Percentiles rank a stretch among this genome's conserved stretches.
phyloP scores from a whole-genome alignment of 768 basidiomycete species.

The Amanita exitialis region DNA sequence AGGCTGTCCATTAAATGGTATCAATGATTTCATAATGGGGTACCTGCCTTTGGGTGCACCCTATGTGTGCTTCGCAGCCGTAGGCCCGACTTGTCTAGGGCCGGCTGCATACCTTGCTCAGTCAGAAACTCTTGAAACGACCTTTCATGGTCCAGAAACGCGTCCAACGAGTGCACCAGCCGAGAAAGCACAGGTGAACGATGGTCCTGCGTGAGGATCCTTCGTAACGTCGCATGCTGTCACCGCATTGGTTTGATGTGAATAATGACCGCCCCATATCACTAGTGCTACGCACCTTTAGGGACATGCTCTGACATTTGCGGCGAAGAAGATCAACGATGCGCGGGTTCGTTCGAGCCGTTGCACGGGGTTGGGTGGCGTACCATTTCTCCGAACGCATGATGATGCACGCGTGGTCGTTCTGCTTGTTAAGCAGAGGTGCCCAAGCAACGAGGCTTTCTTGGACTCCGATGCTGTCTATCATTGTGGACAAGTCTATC shows the following conservation, averaged over 20 bases:
- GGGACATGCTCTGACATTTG: constrained; percentile 15
- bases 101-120: constrained; percentile 14
- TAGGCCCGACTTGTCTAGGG: constrained; percentile 17
- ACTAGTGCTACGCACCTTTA: neutral
- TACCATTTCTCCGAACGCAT: constrained; percentile 31
- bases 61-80: constrained; percentile 17
- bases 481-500: constrained; percentile 25
- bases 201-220: constrained; percentile 17
- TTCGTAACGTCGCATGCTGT: constrained; percentile 18
- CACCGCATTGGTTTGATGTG: neutral
- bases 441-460: constrained; percentile 26
- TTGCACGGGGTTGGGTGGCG: constrained; percentile 17
- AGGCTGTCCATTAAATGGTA: neutral
- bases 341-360: constrained; percentile 22
- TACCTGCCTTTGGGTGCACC: constrained; percentile 26
- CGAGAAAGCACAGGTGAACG: constrained; percentile 25
- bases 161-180: constrained; percentile 27
- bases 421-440: constrained; percentile 24
- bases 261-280: neutral
- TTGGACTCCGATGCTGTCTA: constrained; percentile 21
- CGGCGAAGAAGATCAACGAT: constrained; percentile 23
- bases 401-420: constrained; percentile 22
- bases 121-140: constrained; percentile 24
- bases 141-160: constrained; percentile 28
- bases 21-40: neutral